A percentile compares a stretch with the other conserved stretches of the same genome.
These are phyloP conservation scores for Penicillium mononematosum DNA, from an alignment of 495 filamentous ascomycete species.

Conservation along the genomic window DNA sequence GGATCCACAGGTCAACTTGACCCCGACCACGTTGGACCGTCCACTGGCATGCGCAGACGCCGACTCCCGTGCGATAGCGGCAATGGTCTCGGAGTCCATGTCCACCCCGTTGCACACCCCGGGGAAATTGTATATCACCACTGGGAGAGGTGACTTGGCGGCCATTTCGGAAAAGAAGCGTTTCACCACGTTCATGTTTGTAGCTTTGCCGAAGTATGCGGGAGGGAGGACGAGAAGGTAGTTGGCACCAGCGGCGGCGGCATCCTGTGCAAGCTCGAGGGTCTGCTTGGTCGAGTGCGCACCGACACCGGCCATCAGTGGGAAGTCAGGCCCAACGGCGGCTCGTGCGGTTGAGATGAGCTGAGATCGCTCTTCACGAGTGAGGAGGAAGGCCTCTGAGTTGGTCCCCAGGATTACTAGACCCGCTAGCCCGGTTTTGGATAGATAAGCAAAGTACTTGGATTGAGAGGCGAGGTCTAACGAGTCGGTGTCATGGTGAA, in stretches of 20 bases:
- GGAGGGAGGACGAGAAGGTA: slow-evolving; percentile 60
- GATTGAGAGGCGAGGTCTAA: slow-evolving; percentile 48
- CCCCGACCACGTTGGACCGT: slow-evolving; percentile 56
- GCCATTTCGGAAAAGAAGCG: slow-evolving; percentile 60
- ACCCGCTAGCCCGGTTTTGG: slow-evolving; percentile 53
- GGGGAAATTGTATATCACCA: slow-evolving; percentile 70
- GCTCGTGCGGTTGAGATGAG: slow-evolving; percentile 53
- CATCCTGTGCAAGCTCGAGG: slow-evolving; percentile 57
- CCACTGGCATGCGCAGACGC: slow-evolving; percentile 47
- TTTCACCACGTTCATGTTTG: slow-evolving; percentile 55
- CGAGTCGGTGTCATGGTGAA: slow-evolving; percentile 51
- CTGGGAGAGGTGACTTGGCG: slow-evolving; percentile 46
- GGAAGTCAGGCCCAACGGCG: slow-evolving; percentile 48
- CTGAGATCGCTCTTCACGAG: slow-evolving; percentile 54
- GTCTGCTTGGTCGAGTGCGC: slow-evolving; percentile 64
- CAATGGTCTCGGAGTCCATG: slow-evolving; percentile 60
- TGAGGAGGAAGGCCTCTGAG: slow-evolving; percentile 63
- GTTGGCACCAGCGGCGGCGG: slow-evolving; percentile 54
- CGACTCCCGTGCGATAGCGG: slow-evolving; percentile 44
- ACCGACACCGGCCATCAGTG: slow-evolving; percentile 61
- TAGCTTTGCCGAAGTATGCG: slow-evolving; percentile 62
- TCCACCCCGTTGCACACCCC: slow-evolving; percentile 70
- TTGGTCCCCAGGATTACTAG: slow-evolving; percentile 63
- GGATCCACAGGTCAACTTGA: slow-evolving; percentile 68
- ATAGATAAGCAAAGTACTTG: slow-evolving; percentile 56